Base-by-base conservation (phyloP, 192 early-diverging fungal species). In the Chytriomyces confervae region DNA sequence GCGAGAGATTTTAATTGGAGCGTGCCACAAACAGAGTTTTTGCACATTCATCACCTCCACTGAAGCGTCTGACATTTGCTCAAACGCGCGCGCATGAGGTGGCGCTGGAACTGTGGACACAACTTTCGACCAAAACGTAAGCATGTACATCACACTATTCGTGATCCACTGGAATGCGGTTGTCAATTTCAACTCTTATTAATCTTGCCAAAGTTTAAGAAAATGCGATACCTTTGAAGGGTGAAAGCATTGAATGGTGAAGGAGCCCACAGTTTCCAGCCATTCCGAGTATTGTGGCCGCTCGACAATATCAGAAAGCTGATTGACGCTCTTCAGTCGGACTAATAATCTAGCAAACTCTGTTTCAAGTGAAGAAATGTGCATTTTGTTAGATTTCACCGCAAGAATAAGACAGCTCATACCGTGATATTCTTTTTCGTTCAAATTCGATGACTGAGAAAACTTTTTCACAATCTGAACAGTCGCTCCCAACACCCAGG, bases 81-180 rank as follows among this genome's bases (percentile, higher is more conserved):
- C 82, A 69, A 69, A 72, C 11, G 64, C 67, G 66, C 77, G 47
- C 18, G 65, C 51, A 57, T 63, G 61, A 43, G 75, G 75, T 1
- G 79, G 69, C 16, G 74, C 27, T 10, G 73, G 63, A 46, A 84
- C 77, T 5, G 79, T 74, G 13, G 86, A 83, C 18, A 89, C 84
- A 65, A 95, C 92, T 80, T 93, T 95, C 27, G 92, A 91, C 95
- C 95, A 97, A 78, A 97, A 97, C 9, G 87, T 89, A 71, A 96
- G 81, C 46, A 96, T 75, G 69, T 94, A 94, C 46, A 86, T 83
- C 0, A 94, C 81, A 79, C 90, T 92, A 79, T 94, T 91, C 47
- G 66, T 71, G 23, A 63, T 65, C 77, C 77, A 93, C 77, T 79
- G 60, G 3, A 16, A 29, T 5, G 13, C 2, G 16, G 6, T 50